Evolutionary conservation across 495 filamentous ascomycete species (phyloP).

Genomic region (Sporormia fimetaria): DNA sequence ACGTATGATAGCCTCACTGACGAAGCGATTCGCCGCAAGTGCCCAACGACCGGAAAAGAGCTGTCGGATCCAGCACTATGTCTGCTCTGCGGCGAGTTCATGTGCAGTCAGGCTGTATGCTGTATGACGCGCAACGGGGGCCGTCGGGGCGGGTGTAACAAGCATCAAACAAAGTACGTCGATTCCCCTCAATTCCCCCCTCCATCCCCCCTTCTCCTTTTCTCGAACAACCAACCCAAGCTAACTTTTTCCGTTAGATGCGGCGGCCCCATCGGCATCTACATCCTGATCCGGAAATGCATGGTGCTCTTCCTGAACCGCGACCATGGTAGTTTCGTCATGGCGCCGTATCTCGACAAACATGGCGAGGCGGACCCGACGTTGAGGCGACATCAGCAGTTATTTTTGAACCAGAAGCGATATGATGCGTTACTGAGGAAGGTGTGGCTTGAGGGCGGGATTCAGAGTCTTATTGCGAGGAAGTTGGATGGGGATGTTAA

Average conservation of each 20-base stretch:
- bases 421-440: constrained; percentile 80
- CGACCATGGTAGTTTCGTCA: constrained; percentile 68
- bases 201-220: neutral
- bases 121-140: constrained; percentile 62
- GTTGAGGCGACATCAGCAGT: constrained; percentile 63
- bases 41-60: constrained; percentile 82
- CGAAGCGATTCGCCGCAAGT: constrained; percentile 72
- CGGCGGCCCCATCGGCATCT: constrained; percentile 76
- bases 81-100: constrained; percentile 89
- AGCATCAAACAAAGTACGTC: constrained; percentile 76
- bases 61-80: constrained; percentile 82
- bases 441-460: constrained; percentile 75
- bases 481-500: constrained; percentile 92
- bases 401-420: constrained; percentile 84
- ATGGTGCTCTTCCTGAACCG: constrained; percentile 75
- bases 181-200: constrained; percentile 2
- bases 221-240: neutral
- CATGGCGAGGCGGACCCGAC: constrained; percentile 89
- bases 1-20: constrained; percentile 89
- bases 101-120: constrained; percentile 88
- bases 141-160: constrained; percentile 75
- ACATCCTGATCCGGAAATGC: constrained; percentile 94
- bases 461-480: constrained; percentile 79
- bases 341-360: constrained; percentile 86
- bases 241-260: constrained; percentile 48